These are phyloP conservation scores for Diaporthe eres DNA, from an alignment of 2,329 filamentous ascomycete species.

Conservation along the genomic window DNA sequence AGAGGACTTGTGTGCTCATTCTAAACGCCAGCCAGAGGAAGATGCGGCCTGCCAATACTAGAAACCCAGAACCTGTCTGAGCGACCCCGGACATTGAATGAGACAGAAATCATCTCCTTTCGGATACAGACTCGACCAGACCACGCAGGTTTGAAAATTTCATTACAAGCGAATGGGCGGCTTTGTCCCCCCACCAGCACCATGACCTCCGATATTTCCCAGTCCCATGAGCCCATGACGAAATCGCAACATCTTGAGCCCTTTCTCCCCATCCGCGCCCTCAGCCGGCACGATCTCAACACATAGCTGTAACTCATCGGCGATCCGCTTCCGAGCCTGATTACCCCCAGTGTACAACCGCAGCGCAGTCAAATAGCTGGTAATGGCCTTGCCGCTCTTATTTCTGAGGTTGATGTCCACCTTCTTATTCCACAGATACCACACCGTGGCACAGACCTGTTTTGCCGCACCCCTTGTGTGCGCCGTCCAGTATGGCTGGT, in stretches of 20 bases:
- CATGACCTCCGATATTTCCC: not conserved
- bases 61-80: not conserved
- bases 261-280: not conserved
- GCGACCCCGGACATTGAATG: not conserved
- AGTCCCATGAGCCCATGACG: not conserved
- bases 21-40: not conserved
- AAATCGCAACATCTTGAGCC: slow-evolving; percentile 26
- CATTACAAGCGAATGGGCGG: not conserved
- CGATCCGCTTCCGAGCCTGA: not conserved
- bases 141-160: not conserved
- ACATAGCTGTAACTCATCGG: not conserved
- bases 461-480: not conserved
- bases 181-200: not conserved
- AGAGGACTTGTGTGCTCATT: not conserved
- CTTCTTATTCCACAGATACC: slow-evolving; percentile 36
- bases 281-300: slow-evolving; percentile 18
- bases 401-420: slow-evolving; percentile 33
- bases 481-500: slow-evolving; percentile 3
- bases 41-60: not conserved
- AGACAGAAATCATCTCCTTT: not conserved
- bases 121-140: not conserved
- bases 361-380: slow-evolving; percentile 24
- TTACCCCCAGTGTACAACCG: not conserved
- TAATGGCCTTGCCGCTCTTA: slow-evolving; percentile 32
- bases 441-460: slow-evolving; percentile 2